Conservation (phyloP, 345 rosid species). For the Sisymbrium irio region DNA sequence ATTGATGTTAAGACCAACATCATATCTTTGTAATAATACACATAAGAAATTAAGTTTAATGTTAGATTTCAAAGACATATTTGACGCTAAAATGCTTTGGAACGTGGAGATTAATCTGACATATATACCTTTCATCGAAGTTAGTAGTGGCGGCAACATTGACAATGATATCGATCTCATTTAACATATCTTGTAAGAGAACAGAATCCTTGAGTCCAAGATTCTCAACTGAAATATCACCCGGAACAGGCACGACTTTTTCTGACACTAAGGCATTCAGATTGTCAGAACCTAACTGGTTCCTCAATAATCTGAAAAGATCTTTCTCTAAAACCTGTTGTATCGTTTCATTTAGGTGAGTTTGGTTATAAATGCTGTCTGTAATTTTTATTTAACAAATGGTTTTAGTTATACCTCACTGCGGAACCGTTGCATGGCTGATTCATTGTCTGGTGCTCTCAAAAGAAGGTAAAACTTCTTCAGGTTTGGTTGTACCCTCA, state of each 20-base stretch:
- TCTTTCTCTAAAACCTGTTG: constrained; percentile 54
- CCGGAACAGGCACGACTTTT: constrained; percentile 46
- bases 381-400: not conserved
- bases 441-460: constrained; percentile 66
- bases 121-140: constrained; percentile 68
- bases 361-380: too few relatives aligned
- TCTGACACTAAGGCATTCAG: constrained; percentile 43
- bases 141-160: constrained; percentile 73
- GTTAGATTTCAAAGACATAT: not conserved
- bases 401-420: constrained; percentile 48
- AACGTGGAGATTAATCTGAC: not conserved
- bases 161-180: constrained; percentile 48
- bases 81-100: not conserved
- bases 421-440: constrained; percentile 61
- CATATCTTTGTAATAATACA: constrained; percentile 49
- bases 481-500: constrained; percentile 79
- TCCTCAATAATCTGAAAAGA: constrained; percentile 50
- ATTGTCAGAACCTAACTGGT: constrained; percentile 35
- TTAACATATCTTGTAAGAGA: constrained; percentile 45
- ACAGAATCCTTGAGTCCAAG: constrained; percentile 45
- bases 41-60: not conserved
- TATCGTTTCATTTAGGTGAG: not conserved
- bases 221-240: constrained; percentile 51
- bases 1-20: constrained; percentile 55
- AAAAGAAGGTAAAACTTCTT: constrained; percentile 74